phyloP scores from a whole-genome alignment of 1,284 basidiomycete species.

The Megacollybia platyphylla region DNA sequence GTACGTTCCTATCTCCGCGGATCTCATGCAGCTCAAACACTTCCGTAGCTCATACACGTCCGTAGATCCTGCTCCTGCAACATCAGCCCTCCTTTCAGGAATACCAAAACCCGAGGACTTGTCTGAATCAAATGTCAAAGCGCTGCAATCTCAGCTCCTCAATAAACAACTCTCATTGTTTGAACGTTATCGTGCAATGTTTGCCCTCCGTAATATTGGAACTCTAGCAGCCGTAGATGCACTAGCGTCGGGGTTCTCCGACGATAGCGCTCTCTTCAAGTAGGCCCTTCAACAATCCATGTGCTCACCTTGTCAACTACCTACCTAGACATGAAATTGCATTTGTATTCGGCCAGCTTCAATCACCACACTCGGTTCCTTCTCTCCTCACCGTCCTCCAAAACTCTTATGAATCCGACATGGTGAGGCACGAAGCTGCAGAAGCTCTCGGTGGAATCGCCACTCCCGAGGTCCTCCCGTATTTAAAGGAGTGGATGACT shows the following conservation, averaged over 20 bases:
- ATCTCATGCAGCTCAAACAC: not conserved
- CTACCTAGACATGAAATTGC: slow-evolving; percentile 85
- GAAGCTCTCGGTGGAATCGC: slow-evolving; percentile 96
- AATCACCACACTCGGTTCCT: slow-evolving; percentile 83
- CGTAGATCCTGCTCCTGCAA: slow-evolving; percentile 89
- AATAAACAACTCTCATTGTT: slow-evolving; percentile 71
- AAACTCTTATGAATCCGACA: slow-evolving; percentile 73
- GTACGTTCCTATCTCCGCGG: slow-evolving; percentile 16
- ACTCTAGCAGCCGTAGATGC: slow-evolving; percentile 77
- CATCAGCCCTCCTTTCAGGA: slow-evolving; percentile 45
- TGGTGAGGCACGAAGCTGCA: slow-evolving; percentile 98
- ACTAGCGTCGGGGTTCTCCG: slow-evolving; percentile 80
- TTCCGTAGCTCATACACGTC: slow-evolving; percentile 55
- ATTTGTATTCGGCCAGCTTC: slow-evolving; percentile 95
- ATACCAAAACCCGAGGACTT: slow-evolving; percentile 34
- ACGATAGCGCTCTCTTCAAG: slow-evolving; percentile 88
- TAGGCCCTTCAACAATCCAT: slow-evolving; percentile 20
- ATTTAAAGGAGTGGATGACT: slow-evolving; percentile 79
- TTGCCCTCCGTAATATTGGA: slow-evolving; percentile 87
- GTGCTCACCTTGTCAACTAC: not conserved
- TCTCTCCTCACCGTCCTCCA: slow-evolving; percentile 72
- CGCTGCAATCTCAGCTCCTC: slow-evolving; percentile 58
- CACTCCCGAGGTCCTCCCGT: slow-evolving; percentile 80
- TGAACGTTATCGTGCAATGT: slow-evolving; percentile 97
- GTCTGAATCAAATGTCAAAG: slow-evolving; percentile 32